phyloP scores from a whole-genome alignment of 2,329 filamentous ascomycete species.

The Cladosporium austrohemisphaericum region DNA sequence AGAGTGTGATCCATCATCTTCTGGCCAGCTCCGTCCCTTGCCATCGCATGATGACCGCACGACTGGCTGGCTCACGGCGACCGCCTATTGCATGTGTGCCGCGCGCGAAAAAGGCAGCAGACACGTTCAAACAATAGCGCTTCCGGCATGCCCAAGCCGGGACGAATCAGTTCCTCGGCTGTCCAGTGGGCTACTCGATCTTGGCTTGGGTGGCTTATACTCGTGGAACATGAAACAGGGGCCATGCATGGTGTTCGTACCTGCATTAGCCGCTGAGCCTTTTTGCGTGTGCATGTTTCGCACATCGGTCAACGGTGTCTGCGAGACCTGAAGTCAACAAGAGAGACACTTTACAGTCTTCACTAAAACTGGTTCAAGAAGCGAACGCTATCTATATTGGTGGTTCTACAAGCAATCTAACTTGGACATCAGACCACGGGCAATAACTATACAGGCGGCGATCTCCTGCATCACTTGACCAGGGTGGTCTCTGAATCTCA shows the following conservation, averaged over 20 bases:
- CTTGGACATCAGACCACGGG: too few relatives aligned
- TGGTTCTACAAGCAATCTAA: too few relatives aligned
- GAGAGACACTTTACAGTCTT: neutral
- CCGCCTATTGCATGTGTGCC: neutral
- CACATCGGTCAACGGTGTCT: neutral
- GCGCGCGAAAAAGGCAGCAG: slow-evolving; percentile 8
- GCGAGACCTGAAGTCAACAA: neutral
- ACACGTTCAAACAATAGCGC: slow-evolving; percentile 10
- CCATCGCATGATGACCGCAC: too few relatives aligned
- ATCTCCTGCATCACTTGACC: slow-evolving; percentile 2
- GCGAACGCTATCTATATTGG: neutral
- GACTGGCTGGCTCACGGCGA: neutral
- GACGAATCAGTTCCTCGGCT: slow-evolving; percentile 9
- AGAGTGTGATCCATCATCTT: too few relatives aligned
- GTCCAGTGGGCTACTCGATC: neutral
- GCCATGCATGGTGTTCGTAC: slow-evolving; percentile 2
- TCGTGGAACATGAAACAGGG: slow-evolving; percentile 14
- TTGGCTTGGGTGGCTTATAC: neutral
- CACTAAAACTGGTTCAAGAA: neutral
- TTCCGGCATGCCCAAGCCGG: neutral
- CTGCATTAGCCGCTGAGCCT: slow-evolving; percentile 8
- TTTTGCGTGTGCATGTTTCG: neutral
- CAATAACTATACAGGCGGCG: neutral
- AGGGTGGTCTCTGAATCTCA: slow-evolving; percentile 10
- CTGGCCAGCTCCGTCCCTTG: too few relatives aligned